Evolutionary conservation across 441 rosid genomes (phyloP), one percentile per base, ranked within the genome.

Genomic region (Populus hybrid): DNA sequence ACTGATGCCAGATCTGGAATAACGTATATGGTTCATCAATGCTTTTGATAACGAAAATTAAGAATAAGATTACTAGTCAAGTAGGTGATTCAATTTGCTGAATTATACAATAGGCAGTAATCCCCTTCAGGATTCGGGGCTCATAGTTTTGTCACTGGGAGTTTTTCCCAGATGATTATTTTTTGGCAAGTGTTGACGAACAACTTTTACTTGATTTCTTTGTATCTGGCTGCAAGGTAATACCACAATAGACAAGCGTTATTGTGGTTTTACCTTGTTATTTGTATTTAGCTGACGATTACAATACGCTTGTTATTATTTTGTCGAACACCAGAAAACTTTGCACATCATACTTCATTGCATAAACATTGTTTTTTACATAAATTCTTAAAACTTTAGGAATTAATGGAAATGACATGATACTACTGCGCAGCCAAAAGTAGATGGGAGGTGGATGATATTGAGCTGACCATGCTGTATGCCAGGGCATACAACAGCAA

Each of bases 11-110:
- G 69, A 80, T 76, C 46, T 59, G 73, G 38, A 57, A 23, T 30
- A 30, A 30, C 32, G 32, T 30, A 3, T 30, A 30, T 30, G 32
- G 32, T 30, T 28, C 46, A 50, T 79, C 64, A 70, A 68, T 73
- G 75, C 71, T 75, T 76, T 30, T 30, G 4, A 30, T 28, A 2
- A 28, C 30, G 30, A 28, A 28, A 28, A 28, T 28, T 28, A 28
- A 40, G 61, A 79, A 72, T 75, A 68, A 76, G 70, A 77, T 74
- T 70, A 74, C 38, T 81, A 77, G 84, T 70, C 38, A 66, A 66
- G 59, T 83, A 83, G 84, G 84, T 64, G 61, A 81, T 83, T 77
- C 81, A 76, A 83, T 71, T 82, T 72, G 81, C 81, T 80, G 85
- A 79, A 72, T 61, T 78, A 84, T 78, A 79, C 80, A 72, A 77